Conservation (phyloP, 352 stramenopile genomes). For the Pythium aristosporum region DNA sequence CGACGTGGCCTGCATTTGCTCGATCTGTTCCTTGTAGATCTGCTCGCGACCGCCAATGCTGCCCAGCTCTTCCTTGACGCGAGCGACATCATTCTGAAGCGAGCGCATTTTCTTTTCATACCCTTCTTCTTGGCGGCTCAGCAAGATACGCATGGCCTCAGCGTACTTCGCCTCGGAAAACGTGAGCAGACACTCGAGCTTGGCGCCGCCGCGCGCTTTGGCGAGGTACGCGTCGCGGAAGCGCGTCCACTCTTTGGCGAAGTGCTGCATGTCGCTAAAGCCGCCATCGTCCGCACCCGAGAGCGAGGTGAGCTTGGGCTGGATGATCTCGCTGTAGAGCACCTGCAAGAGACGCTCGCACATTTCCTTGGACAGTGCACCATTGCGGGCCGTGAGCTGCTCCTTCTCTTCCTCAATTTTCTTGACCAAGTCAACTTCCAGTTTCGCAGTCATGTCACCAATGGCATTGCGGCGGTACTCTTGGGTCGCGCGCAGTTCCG, state of each 20-base stretch:
- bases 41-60: slow-evolving; percentile 76
- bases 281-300: slow-evolving; percentile 47
- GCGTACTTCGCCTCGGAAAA: slow-evolving; percentile 83
- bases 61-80: slow-evolving; percentile 82
- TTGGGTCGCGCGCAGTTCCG: slow-evolving; percentile 47
- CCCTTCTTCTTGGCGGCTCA: slow-evolving; percentile 80
- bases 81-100: slow-evolving; percentile 67
- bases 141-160: slow-evolving; percentile 79
- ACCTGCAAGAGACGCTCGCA: slow-evolving; percentile 79
- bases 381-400: slow-evolving; percentile 44
- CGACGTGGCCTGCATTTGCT: slow-evolving; percentile 76
- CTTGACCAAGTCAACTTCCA: slow-evolving; percentile 60
- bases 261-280: slow-evolving; percentile 80
- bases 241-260: slow-evolving; percentile 60
- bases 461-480: slow-evolving; percentile 67
- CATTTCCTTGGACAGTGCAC: slow-evolving; percentile 64
- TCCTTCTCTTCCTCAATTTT: slow-evolving; percentile 75
- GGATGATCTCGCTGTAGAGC: slow-evolving; percentile 79
- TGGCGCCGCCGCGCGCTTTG: slow-evolving; percentile 68
- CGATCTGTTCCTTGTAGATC: slow-evolving; percentile 87
- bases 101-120: slow-evolving; percentile 85
- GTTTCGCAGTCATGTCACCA: slow-evolving; percentile 62
- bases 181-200: slow-evolving; percentile 67
- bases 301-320: slow-evolving; percentile 62
- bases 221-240: slow-evolving; percentile 77